These are phyloP conservation scores for Vicia villosa DNA, from an alignment of 306 rosid species.

Conservation along the genomic window DNA sequence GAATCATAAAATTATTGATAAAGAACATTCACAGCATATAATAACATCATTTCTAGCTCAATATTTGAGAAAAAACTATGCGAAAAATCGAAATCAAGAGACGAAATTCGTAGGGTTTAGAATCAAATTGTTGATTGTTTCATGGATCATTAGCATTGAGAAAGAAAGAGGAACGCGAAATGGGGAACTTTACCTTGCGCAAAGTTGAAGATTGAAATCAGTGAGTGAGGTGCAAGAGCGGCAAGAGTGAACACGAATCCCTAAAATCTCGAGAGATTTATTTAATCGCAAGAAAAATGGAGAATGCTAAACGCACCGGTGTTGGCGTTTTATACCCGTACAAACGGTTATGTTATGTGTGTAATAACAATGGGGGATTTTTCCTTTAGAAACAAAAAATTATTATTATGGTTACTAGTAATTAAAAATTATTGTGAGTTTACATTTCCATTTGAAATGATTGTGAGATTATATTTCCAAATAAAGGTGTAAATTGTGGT, in stretches of 20 bases:
- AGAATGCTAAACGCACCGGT: slow-evolving; percentile 1
- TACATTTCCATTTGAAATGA: too few relatives aligned
- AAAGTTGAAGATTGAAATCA: neutral
- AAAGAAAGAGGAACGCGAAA: neutral
- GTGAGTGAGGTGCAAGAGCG: neutral
- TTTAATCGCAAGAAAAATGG: neutral
- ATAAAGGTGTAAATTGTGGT: too few relatives aligned
- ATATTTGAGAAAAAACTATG: neutral
- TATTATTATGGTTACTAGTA: too few relatives aligned
- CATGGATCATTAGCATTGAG: neutral
- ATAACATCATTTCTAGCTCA: neutral
- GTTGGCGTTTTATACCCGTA: slow-evolving; percentile 23
- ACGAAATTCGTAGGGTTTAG: neutral
- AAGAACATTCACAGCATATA: neutral
- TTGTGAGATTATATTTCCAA: too few relatives aligned
- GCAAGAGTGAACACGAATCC: neutral
- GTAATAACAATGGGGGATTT: too few relatives aligned
- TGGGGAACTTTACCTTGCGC: neutral
- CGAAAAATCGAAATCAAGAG: neutral
- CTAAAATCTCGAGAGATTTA: neutral
- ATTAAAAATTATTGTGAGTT: too few relatives aligned
- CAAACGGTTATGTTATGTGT: too few relatives aligned
- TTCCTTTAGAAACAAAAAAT: too few relatives aligned
- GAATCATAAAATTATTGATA: neutral
- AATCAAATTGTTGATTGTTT: neutral